Evolutionary conservation across 1,139 yeast species (phyloP).

Genomic region (Suhomyces kunorum): DNA sequence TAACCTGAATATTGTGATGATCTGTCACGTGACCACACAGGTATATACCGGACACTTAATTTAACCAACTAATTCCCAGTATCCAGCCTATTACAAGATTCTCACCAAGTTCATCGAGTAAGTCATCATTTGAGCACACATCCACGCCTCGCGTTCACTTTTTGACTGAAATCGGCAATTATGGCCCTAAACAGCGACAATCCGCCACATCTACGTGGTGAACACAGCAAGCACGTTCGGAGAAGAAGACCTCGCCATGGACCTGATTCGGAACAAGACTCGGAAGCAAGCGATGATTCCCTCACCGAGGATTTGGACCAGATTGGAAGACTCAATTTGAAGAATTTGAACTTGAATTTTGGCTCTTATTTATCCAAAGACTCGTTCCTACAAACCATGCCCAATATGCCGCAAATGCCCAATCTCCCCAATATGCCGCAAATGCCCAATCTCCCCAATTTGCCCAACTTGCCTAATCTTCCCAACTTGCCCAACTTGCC

Average conservation of each 20-base stretch:
- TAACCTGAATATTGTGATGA: too few relatives aligned
- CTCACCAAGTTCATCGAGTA: not conserved
- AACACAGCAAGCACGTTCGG: slow-evolving; percentile 1
- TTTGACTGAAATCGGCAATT: not conserved
- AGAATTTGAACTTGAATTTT: slow-evolving; percentile 19
- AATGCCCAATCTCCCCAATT: slow-evolving; percentile 17
- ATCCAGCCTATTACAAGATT: not conserved
- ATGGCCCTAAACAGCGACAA: not conserved
- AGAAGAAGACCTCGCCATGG: slow-evolving; percentile 4
- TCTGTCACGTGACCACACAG: slow-evolving; percentile 1
- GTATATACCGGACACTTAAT: not conserved
- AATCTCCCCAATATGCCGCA: slow-evolving; percentile 11
- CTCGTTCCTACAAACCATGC: slow-evolving; percentile 13
- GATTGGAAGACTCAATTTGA: slow-evolving; percentile 42
- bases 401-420: slow-evolving; percentile 20
- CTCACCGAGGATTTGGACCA: slow-evolving; percentile 47
- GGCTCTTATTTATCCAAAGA: slow-evolving; percentile 19
- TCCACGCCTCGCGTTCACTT: not conserved
- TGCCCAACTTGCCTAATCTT: slow-evolving; percentile 14
- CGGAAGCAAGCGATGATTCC: slow-evolving; percentile 32
- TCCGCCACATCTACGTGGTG: not conserved
- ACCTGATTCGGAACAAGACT: not conserved
- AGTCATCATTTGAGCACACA: not conserved
- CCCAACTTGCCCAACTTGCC: slow-evolving; percentile 24
- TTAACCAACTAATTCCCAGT: not conserved